phyloP scores from a whole-genome alignment of 2,329 filamentous ascomycete genomes.

The Neonectria ditissima region DNA sequence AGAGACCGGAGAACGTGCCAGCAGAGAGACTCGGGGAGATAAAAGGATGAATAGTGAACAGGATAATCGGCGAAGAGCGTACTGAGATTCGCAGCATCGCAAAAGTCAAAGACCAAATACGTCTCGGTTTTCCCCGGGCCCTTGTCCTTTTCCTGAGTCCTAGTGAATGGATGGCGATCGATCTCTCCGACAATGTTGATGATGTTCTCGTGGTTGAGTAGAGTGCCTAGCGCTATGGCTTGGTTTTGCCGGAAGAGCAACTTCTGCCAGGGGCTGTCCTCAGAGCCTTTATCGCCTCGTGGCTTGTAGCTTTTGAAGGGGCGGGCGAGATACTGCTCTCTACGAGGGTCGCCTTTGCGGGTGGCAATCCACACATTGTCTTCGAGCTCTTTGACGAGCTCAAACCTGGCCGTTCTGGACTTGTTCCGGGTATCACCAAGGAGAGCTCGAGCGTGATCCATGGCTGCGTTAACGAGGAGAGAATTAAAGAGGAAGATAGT shows the following conservation, averaged over 20 bases:
- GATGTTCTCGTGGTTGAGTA: conserved; percentile 64
- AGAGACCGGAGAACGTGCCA: conserved; percentile 67
- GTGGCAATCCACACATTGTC: conserved; percentile 50
- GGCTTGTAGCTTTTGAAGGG: conserved; percentile 12
- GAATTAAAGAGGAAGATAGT: neutral
- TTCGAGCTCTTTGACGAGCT: conserved; percentile 46
- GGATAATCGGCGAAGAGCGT: conserved; percentile 52
- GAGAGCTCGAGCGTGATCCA: neutral
- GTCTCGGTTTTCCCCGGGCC: conserved; percentile 37
- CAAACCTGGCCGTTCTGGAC: conserved; percentile 35
- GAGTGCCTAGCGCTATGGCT: conserved; percentile 45
- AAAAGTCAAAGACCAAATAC: conserved; percentile 63
- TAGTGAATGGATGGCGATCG: conserved; percentile 36
- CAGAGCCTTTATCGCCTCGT: neutral
- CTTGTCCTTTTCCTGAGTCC: conserved; percentile 20
- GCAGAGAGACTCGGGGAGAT: conserved; percentile 64
- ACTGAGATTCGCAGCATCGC: conserved; percentile 62
- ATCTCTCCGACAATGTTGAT: conserved; percentile 57
- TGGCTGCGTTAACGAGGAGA: neutral
- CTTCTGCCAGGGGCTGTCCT: neutral
- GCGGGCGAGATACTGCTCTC: conserved; percentile 50
- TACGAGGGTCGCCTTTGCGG: conserved; percentile 43
- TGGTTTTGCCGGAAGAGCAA: conserved; percentile 47
- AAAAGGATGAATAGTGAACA: conserved; percentile 40
- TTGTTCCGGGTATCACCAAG: conserved; percentile 1